Evolutionary conservation across 208 protist species (phyloP), one percentile per base, ranked within the genome.

Genomic region (Zelonia costaricensis): DNA sequence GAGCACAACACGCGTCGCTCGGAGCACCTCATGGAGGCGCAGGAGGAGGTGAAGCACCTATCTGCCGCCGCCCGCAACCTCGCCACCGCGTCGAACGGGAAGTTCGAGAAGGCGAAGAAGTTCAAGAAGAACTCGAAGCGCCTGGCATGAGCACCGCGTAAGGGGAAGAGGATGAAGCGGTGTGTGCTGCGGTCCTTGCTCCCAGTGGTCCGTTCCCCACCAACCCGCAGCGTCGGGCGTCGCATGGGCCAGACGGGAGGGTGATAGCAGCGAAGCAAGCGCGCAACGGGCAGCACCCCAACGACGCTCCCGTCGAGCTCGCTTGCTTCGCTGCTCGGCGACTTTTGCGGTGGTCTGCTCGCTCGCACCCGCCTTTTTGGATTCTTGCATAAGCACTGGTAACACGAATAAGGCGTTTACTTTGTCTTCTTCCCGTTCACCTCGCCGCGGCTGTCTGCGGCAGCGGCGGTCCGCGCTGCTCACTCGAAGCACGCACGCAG

Each of bases 31-130:
- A 57, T 74, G 53, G 58, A 66, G 4, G 80, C 88, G 7, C 79
- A 90, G 74, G 82, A 91, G 38, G 84, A 94, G 73, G 86, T 95
- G 31, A 92, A 88, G 64, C 84, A 90, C 71, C 74, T 97, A 20
- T 62, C 72, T 20, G 74, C 84, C 13, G 84, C 82, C 9, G 62
- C 87, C 25, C 76, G 73, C 54, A 76, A 87, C 55, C 69, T 97
- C 22, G 53, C 88, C 47, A 97, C 92, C 3, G 92, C 89, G 12
- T 96, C 90, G n/a, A 97, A 95, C 62, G 89, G 89, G 22, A 97
- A 97, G 74, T 97, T 95, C 54, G 89, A 97, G 35, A 85, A 84
- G 68, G 73, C 59, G 7, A 84, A 78, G 54, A 59, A 55, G 36
- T 82, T 90, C 53, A 86, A 83, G 62, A 90, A 90, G 64, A 76